A percentile compares a stretch with the other conserved stretches of the same genome.
Evolutionary conservation across 192 early-diverging fungal genomes (phyloP).

Genomic region (Gryganskiella cystojenkinii): DNA sequence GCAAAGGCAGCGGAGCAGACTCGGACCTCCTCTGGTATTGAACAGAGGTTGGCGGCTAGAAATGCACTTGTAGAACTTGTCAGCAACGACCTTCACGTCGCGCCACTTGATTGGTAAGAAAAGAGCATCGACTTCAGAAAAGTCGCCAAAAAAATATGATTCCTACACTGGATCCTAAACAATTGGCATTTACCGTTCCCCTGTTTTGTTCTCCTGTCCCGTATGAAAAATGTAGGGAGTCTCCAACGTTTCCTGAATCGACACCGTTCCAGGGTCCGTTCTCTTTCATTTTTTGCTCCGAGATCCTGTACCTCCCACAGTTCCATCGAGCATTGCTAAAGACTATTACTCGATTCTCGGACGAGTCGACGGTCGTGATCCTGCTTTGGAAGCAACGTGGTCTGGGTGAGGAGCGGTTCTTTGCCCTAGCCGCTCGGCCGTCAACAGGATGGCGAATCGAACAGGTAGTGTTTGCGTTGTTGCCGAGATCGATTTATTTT

Average conservation of each 20-base stretch:
- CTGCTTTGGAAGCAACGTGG: slow-evolving; percentile 48
- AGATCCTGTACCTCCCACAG: slow-evolving; percentile 48
- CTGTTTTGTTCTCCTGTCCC: not conserved
- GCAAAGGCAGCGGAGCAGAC: not conserved
- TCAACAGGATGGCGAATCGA: slow-evolving; percentile 21
- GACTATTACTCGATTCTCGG: slow-evolving; percentile 38
- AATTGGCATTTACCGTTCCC: not conserved
- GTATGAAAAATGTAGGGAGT: slow-evolving; percentile 30
- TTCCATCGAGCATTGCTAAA: slow-evolving; percentile 34
- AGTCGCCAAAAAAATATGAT: not conserved
- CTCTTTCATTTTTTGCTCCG: slow-evolving; percentile 43
- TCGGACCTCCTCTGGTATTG: too few species aligned
- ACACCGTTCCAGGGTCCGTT: slow-evolving; percentile 30
- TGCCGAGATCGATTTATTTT: not conserved
- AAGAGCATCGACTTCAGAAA: not conserved
- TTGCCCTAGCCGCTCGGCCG: slow-evolving; percentile 8
- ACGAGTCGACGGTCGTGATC: slow-evolving; percentile 22
- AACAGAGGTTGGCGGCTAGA: too few species aligned
- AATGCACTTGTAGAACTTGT: slow-evolving; percentile 10
- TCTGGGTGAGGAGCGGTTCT: slow-evolving; percentile 46
- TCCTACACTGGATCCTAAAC: not conserved
- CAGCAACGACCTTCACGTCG: slow-evolving; percentile 19
- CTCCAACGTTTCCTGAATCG: slow-evolving; percentile 19
- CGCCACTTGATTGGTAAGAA: slow-evolving; percentile 45
- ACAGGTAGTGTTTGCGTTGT: not conserved